phyloP scores from a whole-genome alignment of 768 basidiomycete species.

The Phallus indusiatus region DNA sequence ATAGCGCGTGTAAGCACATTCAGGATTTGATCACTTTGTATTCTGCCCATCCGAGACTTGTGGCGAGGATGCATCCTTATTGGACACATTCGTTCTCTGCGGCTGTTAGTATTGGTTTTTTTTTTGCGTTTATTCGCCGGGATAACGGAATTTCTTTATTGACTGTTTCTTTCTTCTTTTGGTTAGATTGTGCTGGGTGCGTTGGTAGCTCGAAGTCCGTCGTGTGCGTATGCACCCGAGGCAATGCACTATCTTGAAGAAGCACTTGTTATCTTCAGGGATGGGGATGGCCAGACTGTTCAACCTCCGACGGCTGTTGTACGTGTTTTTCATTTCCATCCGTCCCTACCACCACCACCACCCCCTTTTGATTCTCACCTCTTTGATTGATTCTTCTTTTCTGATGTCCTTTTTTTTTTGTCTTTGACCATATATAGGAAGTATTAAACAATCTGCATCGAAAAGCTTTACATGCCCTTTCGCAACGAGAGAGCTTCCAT shows the following conservation, averaged over 20 bases:
- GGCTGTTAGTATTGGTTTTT: not conserved
- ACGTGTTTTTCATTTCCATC: not conserved
- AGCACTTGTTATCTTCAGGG: not conserved
- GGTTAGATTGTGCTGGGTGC: conserved; percentile 4
- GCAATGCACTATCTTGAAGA: not conserved
- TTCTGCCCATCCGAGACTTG: conserved; percentile 1
- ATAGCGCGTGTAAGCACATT: conserved; percentile 41
- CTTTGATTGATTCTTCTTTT: too few relatives aligned
- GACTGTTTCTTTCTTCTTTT: too few relatives aligned
- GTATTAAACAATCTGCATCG: conserved; percentile 3
- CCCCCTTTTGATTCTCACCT: not conserved
- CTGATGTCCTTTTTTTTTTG: not conserved
- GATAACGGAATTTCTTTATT: too few relatives aligned
- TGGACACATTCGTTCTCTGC: conserved; percentile 10
- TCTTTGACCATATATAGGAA: not conserved
- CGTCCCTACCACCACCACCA: too few relatives aligned
- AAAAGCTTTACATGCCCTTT: not conserved
- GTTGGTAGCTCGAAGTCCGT: conserved; percentile 6
- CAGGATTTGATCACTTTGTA: not conserved
- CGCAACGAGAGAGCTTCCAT: not conserved
- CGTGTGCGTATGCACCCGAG: not conserved
- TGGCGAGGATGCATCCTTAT: conserved; percentile 7
- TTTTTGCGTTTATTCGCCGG: not conserved
- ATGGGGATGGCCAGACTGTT: not conserved
- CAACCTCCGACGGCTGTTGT: conserved; percentile 6